A percentile compares a stretch with the other conserved stretches of the same genome.
Evolutionary conservation across 2,329 filamentous ascomycete species (phyloP).

Genomic region (Ramularia endophylla): DNA sequence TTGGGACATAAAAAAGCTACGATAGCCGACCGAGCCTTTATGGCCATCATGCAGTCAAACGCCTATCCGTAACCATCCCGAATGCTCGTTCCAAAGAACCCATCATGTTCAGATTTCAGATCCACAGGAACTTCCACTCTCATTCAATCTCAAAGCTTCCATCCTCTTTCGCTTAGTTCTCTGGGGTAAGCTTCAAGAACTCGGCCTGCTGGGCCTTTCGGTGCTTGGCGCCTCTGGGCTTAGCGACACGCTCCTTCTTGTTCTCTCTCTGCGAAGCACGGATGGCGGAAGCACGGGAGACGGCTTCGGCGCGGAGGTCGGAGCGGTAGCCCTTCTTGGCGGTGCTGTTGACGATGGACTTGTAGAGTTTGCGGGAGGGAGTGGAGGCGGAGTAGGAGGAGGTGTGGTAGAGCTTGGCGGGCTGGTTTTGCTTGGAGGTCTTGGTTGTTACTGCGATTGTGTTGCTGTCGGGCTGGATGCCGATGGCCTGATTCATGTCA

Average conservation of each 20-base stretch:
- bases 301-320: slow-evolving; percentile 54
- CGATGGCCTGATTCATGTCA: slow-evolving; percentile 87
- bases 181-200: slow-evolving; percentile 5
- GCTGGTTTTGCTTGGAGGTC: slow-evolving; percentile 72
- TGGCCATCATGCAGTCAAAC: no score
- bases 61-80: no score
- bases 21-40: no score
- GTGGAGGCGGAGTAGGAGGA: slow-evolving; percentile 66
- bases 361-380: slow-evolving; percentile 82
- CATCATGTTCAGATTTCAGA: no score
- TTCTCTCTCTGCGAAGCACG: slow-evolving; percentile 67
- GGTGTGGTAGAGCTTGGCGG: slow-evolving; percentile 59
- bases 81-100: no score
- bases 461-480: slow-evolving; percentile 71
- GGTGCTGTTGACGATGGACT: slow-evolving; percentile 72
- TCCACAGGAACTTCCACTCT: background rate
- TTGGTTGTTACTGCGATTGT: slow-evolving; percentile 78
- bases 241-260: slow-evolving; percentile 65
- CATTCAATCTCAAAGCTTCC: background rate
- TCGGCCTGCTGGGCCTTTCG: slow-evolving; percentile 21
- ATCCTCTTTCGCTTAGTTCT: slow-evolving; percentile 3
- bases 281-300: slow-evolving; percentile 74
- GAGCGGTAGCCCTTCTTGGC: slow-evolving; percentile 77
- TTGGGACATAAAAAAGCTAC: no score
- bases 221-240: slow-evolving; percentile 32